These are phyloP conservation scores for Astrothelium subdiscretum DNA, from an alignment of 495 filamentous ascomycete genomes.

Conservation along the genomic window DNA sequence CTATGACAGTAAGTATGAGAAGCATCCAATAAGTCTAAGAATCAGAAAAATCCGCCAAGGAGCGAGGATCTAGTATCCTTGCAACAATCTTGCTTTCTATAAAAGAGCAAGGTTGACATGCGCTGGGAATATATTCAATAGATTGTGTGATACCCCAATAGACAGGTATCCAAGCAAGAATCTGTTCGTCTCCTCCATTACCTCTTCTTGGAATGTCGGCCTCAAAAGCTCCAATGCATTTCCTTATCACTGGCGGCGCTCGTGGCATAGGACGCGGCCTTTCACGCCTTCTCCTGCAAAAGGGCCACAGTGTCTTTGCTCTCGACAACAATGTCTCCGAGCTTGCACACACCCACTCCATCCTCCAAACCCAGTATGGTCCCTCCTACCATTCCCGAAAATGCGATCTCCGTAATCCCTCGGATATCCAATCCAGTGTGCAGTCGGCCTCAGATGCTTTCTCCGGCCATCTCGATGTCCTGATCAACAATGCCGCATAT, in stretches of 20 bases:
- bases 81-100: background rate
- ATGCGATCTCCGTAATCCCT: slow-evolving; percentile 11
- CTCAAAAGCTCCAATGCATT: slow-evolving; percentile 22
- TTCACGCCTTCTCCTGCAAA: slow-evolving; percentile 15
- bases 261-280: slow-evolving; percentile 23
- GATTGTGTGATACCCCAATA: no score
- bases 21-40: no score
- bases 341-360: slow-evolving; percentile 4
- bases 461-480: slow-evolving; percentile 10
- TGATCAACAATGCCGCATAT: slow-evolving; percentile 18
- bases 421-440: slow-evolving; percentile 5
- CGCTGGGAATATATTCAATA: no score
- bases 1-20: no score
- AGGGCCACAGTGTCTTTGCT: slow-evolving; percentile 19
- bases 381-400: slow-evolving; percentile 1
- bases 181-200: background rate
- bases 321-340: slow-evolving; percentile 17
- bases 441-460: slow-evolving; percentile 7
- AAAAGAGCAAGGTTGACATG: no score
- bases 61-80: no score
- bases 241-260: slow-evolving; percentile 22
- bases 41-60: no score
- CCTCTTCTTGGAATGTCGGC: background rate
- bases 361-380: slow-evolving; percentile 1
- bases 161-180: no score